These are phyloP conservation scores for Backusella mclennaniae DNA, from an alignment of 192 early-diverging fungal genomes.

Conservation along the genomic window DNA sequence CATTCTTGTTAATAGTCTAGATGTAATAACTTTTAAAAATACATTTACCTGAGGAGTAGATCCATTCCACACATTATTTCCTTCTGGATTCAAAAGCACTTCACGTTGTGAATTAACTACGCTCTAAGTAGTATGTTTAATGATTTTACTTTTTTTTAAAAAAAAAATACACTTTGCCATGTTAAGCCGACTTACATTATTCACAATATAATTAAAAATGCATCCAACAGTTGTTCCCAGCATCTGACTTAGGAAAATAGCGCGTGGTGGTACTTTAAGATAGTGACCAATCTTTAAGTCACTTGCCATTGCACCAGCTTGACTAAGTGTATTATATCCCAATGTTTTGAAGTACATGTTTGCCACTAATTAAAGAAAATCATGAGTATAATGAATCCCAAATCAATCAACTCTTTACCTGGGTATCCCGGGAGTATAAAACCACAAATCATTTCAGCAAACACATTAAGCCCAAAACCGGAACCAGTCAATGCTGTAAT, in stretches of 20 bases:
- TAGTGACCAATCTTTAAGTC: slow-evolving; percentile 65
- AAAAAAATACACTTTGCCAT: neutral
- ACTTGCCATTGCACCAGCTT: slow-evolving; percentile 42
- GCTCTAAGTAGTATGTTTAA: neutral
- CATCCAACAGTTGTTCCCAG: slow-evolving; percentile 50
- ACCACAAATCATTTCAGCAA: slow-evolving; percentile 46
- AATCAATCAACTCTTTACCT: slow-evolving; percentile 8
- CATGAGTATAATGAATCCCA: too few species aligned
- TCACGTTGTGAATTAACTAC: slow-evolving; percentile 16
- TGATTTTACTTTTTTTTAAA: neutral
- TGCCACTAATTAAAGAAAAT: slow-evolving; percentile 11
- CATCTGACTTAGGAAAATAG: slow-evolving; percentile 62
- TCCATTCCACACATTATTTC: slow-evolving; percentile 24
- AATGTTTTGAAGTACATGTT: slow-evolving; percentile 56
- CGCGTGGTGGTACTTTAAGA: slow-evolving; percentile 67
- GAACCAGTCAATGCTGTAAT: slow-evolving; percentile 45
- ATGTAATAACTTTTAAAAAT: neutral
- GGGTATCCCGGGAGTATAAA: slow-evolving; percentile 45
- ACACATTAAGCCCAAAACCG: slow-evolving; percentile 44
- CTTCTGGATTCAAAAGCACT: slow-evolving; percentile 17
- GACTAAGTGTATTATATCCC: slow-evolving; percentile 37
- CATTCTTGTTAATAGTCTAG: neutral
- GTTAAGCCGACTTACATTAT: slow-evolving; percentile 8
- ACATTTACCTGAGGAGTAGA: slow-evolving; percentile 2
- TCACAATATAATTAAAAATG: slow-evolving; percentile 37